Percentiles rank a stretch among this genome's conserved stretches.
phyloP scores from a whole-genome alignment of 2,329 filamentous ascomycete species.

The Verticillium zaregamsianum region DNA sequence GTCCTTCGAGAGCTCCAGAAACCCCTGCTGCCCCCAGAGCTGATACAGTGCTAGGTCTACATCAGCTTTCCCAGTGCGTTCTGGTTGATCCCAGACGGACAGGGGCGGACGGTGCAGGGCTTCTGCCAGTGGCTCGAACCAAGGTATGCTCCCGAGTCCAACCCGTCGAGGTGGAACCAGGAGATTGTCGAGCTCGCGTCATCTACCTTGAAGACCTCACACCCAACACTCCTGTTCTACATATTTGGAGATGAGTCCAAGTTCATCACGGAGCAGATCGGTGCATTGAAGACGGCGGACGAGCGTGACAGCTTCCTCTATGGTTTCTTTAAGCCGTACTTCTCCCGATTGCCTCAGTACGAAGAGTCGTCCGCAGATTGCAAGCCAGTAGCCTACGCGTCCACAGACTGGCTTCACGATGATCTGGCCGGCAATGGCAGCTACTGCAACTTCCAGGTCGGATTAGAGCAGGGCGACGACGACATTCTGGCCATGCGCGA shows the following conservation, averaged over 20 bases:
- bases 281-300: conserved; percentile 34
- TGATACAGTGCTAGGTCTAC: conserved; percentile 36
- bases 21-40: not conserved
- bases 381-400: conserved; percentile 57
- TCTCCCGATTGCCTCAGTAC: conserved; percentile 70
- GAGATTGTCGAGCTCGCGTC: conserved; percentile 74
- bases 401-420: conserved; percentile 76
- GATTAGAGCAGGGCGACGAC: conserved; percentile 63
- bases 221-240: conserved; percentile 86
- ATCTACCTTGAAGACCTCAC: conserved; percentile 52
- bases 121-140: conserved; percentile 77
- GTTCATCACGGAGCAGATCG: conserved; percentile 44
- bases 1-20: not conserved
- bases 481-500: conserved; percentile 64
- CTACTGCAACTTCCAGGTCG: conserved; percentile 82
- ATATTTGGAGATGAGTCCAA: conserved; percentile 60
- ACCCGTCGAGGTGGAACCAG: conserved; percentile 65
- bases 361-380: conserved; percentile 48
- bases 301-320: conserved; percentile 52
- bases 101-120: conserved; percentile 46
- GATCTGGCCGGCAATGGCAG: conserved; percentile 76
- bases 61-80: conserved; percentile 72
- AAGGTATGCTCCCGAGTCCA: conserved; percentile 57
- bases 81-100: conserved; percentile 51
- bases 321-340: conserved; percentile 74